Base-by-base conservation (phyloP, 768 basidiomycete genomes). In the Sarcodon aspratus region DNA sequence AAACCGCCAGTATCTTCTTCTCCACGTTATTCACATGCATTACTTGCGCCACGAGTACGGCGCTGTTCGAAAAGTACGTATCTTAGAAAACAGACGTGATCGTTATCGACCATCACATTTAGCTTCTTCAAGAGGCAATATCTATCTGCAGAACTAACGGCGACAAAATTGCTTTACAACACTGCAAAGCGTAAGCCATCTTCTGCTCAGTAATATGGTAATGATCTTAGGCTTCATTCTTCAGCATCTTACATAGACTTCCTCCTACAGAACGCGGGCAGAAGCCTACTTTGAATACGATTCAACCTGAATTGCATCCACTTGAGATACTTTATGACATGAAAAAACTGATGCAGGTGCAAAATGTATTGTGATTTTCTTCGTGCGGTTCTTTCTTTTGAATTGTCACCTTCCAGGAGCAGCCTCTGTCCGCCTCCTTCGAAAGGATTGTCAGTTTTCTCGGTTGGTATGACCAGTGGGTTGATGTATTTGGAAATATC, bases 71-170 rank as follows among this genome's bases (percentile, higher is more conserved):
- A 77, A 85, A 69, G 87, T 83, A 50, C 18, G 62, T 48, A 9
- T 2, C 53, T 34, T 51, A 33, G 6, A 21, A 13, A 35, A 7
- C 44, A 42, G 36, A 34, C 1, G 21, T 36, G 5, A 13, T n/a
- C 33, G 21, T 35, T 9, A 21, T 36, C 36, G 50, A 12, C 52
- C 53, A 50, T 34, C 44, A 27, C 48, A 48, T 36, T 0, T 54
- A 92, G 88, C 67, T 84, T 47, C 64, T 91, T 11, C 68, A 73
- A 33, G 89, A 92, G 66, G 89, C 87, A 2, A 81, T 91, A 51
- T 74, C 76, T 40, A 79, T 84, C n/a, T 75, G 87, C 47, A 77
- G 89, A 47, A 80, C 80, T 7, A 76, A 71, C 32, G 79, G 80
- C 33, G 89, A 92, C 61, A 78, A 73, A 47, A 57, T 79, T 43